Evolutionary conservation across 345 rosid species (phyloP), one percentile per base, ranked within the genome.

Genomic region (Corchorus olitorius): DNA sequence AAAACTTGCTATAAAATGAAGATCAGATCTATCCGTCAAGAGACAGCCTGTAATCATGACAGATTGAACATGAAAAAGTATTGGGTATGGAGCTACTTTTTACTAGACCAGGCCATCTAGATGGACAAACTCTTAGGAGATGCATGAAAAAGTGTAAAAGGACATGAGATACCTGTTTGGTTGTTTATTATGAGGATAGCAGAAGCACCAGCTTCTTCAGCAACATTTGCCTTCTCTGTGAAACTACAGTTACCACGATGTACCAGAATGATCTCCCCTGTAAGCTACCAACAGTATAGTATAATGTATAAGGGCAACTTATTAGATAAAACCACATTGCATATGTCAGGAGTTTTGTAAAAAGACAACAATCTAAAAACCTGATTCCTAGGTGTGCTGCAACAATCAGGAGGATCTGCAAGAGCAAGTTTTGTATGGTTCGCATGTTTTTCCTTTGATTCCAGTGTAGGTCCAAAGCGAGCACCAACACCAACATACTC

Each of bases 401-500:
- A 91, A 77, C 87, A 87, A 73, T 89, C 93, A 75, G 87, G 91
- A 73, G 93, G 96, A 77, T 91, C 92, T 49, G 93, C 91, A 22
- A 88, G 54, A 43, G 79, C 82, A 77, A 91, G 84, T 76, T 34
- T 83, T 49, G 86, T 82, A 50, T 59, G 80, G 72, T 77, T 86
- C 64, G 93, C 93, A 77, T 88, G 89, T 61, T 86, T 91, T 79
- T 91, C 95, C 78, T 89, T 87, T 0, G 93, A 84, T 71, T 86
- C 95, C 86, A 91, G 82, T 3, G 91, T 88, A 60, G 61, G 85
- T 69, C 95, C 95, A 68, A 91, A 91, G 45, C 95, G 95, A 80
- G 93, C 95, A 76, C 95, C 93, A 52, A 91, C 89, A 73, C 95
- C 95, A 76, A 89, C 95, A 78, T 89, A 89, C 79, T 91, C 95